These are phyloP conservation scores for Abelmoschus esculentus DNA, from an alignment of 345 rosid genomes.

Conservation along the genomic window DNA sequence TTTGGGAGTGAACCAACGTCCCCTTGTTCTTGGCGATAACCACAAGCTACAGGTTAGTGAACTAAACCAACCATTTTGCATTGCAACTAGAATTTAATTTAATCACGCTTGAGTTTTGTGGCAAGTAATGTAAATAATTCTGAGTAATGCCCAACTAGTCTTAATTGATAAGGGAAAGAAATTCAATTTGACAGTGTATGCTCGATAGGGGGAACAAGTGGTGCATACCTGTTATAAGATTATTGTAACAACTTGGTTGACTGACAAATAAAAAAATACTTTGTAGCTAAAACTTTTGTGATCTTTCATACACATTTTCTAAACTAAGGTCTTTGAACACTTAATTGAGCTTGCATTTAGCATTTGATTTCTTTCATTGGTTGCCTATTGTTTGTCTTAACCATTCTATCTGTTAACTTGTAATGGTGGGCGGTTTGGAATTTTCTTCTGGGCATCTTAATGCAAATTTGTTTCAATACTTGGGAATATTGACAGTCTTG, in stretches of 20 bases:
- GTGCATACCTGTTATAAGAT: not conserved
- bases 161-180: no score
- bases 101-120: not conserved
- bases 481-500: not conserved
- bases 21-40: constrained; percentile 94
- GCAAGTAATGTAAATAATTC: no score
- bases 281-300: not conserved
- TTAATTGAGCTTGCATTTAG: not conserved
- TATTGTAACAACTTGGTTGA: not conserved
- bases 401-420: not conserved
- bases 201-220: no score
- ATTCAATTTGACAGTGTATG: no score
- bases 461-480: not conserved
- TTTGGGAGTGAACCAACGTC: constrained; percentile 96
- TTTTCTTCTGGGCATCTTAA: not conserved
- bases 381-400: not conserved
- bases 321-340: not conserved
- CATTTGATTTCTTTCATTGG: not conserved
- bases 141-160: no score
- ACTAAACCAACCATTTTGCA: constrained; percentile 1
- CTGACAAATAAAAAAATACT: not conserved
- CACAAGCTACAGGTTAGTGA: constrained; percentile 82
- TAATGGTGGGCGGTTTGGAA: no score
- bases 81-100: not conserved
- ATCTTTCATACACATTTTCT: not conserved